Evolutionary conservation across 176 grass and related monocot species (phyloP).

Genomic region (Calamus simplicifolius): DNA sequence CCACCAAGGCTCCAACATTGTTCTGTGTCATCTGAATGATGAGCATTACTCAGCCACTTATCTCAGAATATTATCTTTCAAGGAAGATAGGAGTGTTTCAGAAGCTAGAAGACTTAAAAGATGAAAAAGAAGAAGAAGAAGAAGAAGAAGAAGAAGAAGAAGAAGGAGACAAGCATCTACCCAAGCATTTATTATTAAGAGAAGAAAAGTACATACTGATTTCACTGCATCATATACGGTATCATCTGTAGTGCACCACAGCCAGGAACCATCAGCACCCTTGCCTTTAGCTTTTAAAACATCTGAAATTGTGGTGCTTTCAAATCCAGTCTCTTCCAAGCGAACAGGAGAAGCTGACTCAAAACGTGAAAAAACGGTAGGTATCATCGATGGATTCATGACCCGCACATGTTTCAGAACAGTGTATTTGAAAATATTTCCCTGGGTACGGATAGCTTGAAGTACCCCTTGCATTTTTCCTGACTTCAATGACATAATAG

Average conservation of each 20-base stretch:
- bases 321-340: slow-evolving; percentile 79
- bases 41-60: slow-evolving; percentile 5
- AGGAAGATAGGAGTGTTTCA: not conserved
- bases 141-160: too few species aligned
- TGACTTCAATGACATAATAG: slow-evolving; percentile 11
- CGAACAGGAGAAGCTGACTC: slow-evolving; percentile 56
- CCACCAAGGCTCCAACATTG: slow-evolving; percentile 96
- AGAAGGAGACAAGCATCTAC: not conserved
- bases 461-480: slow-evolving; percentile 66
- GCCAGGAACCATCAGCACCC: slow-evolving; percentile 94
- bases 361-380: slow-evolving; percentile 40
- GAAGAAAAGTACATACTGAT: slow-evolving; percentile 41
- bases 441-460: slow-evolving; percentile 48
- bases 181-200: not conserved
- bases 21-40: slow-evolving; percentile 79
- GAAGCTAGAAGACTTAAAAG: not conserved
- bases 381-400: slow-evolving; percentile 37
- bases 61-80: not conserved
- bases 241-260: slow-evolving; percentile 93
- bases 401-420: slow-evolving; percentile 44
- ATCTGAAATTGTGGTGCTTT: slow-evolving; percentile 73
- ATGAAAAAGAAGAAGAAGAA: too few species aligned
- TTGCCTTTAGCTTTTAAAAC: slow-evolving; percentile 81
- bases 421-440: slow-evolving; percentile 43
- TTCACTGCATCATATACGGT: slow-evolving; percentile 91